Percentiles rank a stretch among this genome's conserved stretches.
Evolutionary conservation across 495 filamentous ascomycete species (phyloP).

Genomic region (Aspergillus sparsus): DNA sequence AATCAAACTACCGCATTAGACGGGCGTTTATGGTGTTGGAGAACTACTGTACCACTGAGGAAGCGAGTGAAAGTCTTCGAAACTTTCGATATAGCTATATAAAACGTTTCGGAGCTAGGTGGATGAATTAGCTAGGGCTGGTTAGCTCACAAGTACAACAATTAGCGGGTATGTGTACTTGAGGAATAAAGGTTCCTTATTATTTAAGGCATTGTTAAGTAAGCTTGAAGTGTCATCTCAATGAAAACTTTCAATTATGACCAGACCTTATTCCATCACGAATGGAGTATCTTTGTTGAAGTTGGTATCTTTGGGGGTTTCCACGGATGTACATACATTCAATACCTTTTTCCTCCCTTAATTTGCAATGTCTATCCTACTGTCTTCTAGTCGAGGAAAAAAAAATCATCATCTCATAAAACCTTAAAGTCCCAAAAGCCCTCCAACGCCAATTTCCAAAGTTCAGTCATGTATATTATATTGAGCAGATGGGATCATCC

Average conservation of each 20-base stretch:
- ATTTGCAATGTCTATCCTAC: neutral
- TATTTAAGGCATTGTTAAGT: too few relatives aligned
- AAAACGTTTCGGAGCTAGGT: conserved; percentile 24
- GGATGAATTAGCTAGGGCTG: conserved; percentile 20
- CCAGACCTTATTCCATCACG: too few relatives aligned
- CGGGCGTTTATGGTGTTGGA: conserved; percentile 53
- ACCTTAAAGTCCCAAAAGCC: neutral
- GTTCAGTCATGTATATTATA: neutral
- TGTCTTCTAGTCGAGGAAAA: neutral
- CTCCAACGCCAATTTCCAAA: conserved; percentile 10
- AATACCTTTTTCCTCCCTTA: neutral
- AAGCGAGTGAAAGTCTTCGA: conserved; percentile 50
- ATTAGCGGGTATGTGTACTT: too few relatives aligned
- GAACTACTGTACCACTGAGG: conserved; percentile 47
- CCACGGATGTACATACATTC: neutral
- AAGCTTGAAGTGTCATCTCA: too few relatives aligned
- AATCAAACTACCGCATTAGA: conserved; percentile 34
- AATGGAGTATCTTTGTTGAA: neutral
- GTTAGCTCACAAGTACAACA: too few relatives aligned
- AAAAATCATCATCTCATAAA: conserved; percentile 9
- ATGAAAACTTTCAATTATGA: too few relatives aligned
- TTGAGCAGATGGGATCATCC: conserved; percentile 13
- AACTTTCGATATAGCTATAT: conserved; percentile 50
- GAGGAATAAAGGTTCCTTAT: too few relatives aligned
- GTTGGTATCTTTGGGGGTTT: neutral